Base-by-base conservation (phyloP, 225 moss, liverwort and hornwort species). In the Straminergon stramineum region DNA sequence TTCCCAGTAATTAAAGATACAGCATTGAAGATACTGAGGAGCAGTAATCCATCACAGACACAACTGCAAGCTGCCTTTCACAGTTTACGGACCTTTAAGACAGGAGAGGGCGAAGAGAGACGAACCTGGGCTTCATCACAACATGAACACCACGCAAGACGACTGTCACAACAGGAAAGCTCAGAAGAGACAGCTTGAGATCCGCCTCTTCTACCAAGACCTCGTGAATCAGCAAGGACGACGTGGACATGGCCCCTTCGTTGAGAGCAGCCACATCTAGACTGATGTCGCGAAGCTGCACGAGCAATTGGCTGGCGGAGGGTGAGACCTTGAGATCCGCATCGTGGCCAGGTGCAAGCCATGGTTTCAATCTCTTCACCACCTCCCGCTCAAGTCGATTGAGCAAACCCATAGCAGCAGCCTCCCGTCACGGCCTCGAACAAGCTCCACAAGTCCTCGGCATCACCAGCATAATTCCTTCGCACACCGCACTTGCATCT, bases 61-160 rank as follows among this genome's bases (percentile, higher is more conserved):
- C 52, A 85, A 80, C 31, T 17, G 52, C 73, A 63, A 41, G 63
- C 71, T 80, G 81, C 27, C 60, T 79, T 70, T 57, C 55, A 43
- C 35, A 71, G 21, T 52, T 51, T 60, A 37, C 52, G 41, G 51
- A 82, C 31, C 60, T 71, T 41, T 26, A 88, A 52, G 60, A 86
- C 26, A 91, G 77, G 13, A 75, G 70, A 64, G 75, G 73, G 87
- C 17, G 76, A 74, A 85, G 81, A 87, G 48, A 90, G 39, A 85
- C 19, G 48, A 77, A 95, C 95, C 93, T 95, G 89, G 95, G 95
- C 88, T 91, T 90, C 78, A 92, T 84, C 86, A 95, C 90, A 83
- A 93, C 76, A 88, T 93, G 95, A 73, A 93, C 73, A 63, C 95
- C 95, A 84, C 93, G 95, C 63, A 95, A 89, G 62, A 92, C 84